phyloP scores from a whole-genome alignment of 805 yeast species.

The Torulaspora franciscae region DNA sequence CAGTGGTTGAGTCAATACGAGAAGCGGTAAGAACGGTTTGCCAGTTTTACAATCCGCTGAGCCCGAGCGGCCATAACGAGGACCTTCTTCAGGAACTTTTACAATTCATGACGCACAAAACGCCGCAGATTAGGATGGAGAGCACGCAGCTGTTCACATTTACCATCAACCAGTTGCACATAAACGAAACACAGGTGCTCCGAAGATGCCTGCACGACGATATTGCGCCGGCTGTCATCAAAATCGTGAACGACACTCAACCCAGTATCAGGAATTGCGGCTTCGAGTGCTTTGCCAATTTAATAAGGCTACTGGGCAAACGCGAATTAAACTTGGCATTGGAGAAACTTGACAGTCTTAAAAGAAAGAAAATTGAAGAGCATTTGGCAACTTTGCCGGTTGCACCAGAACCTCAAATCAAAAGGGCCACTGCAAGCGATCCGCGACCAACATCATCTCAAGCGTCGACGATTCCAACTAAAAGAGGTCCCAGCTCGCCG shows the following conservation, averaged over 20 bases:
- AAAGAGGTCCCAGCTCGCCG: constrained; percentile 69
- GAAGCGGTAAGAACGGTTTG: constrained; percentile 63
- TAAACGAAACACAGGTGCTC: constrained; percentile 22
- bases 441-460: constrained; percentile 7
- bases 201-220: constrained; percentile 13
- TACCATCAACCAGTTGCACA: constrained; percentile 47
- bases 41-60: constrained; percentile 41
- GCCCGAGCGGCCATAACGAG: constrained; percentile 19
- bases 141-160: constrained; percentile 59
- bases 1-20: constrained; percentile 68
- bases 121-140: constrained; percentile 76
- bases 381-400: constrained; percentile 19
- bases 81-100: constrained; percentile 54
- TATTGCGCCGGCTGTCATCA: constrained; percentile 40
- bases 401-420: background rate
- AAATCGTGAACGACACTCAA: constrained; percentile 73
- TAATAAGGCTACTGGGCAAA: constrained; percentile 79
- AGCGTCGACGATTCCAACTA: constrained; percentile 49
- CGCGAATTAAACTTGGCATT: constrained; percentile 55
- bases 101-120: constrained; percentile 62
- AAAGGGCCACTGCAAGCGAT: background rate
- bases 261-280: constrained; percentile 78
- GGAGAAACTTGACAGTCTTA: constrained; percentile 71
- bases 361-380: constrained; percentile 63
- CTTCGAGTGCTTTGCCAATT: constrained; percentile 70